Percentiles rank a stretch among this genome's conserved stretches.
phyloP scores from a whole-genome alignment of 768 basidiomycete species.

The Xerocomus brunneocitrinus region DNA sequence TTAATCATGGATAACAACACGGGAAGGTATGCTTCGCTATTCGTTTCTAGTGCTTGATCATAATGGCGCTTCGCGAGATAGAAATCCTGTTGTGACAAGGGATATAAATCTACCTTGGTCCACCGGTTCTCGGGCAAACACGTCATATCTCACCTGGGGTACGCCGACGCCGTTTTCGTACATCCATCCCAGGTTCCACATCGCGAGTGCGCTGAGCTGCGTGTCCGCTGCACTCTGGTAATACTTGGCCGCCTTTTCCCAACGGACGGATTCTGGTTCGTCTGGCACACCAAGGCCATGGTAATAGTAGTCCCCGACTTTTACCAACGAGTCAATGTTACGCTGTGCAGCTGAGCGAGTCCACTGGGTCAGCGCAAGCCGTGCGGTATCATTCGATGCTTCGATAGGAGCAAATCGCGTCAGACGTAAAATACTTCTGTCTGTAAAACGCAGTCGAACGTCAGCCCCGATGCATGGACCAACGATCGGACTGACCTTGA shows the following conservation, averaged over 20 bases:
- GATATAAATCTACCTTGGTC: not conserved
- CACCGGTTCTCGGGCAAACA: not conserved
- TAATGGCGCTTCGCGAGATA: conserved; percentile 96
- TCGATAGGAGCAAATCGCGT: conserved; percentile 64
- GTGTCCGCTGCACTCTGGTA: conserved; percentile 95
- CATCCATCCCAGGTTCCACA: conserved; percentile 99
- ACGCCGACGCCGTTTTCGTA: conserved; percentile 96
- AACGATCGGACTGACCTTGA: conserved; percentile 57
- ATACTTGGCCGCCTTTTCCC: conserved; percentile 89
- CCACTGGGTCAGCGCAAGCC: conserved; percentile 88
- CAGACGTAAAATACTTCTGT: conserved; percentile 63
- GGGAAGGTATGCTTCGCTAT: conserved; percentile 84
- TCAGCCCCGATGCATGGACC: conserved; percentile 27
- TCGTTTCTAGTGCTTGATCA: conserved; percentile 84
- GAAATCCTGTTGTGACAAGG: conserved; percentile 60
- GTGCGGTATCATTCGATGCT: conserved; percentile 80
- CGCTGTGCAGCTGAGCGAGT: conserved; percentile 89
- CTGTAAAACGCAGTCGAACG: conserved; percentile 31
- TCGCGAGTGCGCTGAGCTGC: conserved; percentile 86
- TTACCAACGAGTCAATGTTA: conserved; percentile 95
- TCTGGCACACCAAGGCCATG: conserved; percentile 78
- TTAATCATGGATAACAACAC: conserved; percentile 78
- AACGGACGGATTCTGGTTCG: conserved; percentile 57
- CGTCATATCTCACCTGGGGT: conserved; percentile 53
- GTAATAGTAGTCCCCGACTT: conserved; percentile 97